Conservation (phyloP, 2,329 filamentous ascomycete genomes). For the Stemphylium lycopersici region DNA sequence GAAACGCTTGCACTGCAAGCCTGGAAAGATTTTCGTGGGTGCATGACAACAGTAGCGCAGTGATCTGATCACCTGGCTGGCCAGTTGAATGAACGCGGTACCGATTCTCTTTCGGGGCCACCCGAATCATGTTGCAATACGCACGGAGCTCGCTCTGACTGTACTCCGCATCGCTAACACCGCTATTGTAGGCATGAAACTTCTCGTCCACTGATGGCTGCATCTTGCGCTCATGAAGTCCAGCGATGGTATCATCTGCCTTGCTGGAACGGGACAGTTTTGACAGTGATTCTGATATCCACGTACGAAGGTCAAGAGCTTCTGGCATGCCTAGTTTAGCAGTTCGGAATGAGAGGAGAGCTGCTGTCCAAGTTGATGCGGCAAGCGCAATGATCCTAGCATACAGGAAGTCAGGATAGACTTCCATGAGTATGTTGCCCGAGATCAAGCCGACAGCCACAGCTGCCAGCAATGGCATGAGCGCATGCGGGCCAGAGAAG, state of each 20-base stretch:
- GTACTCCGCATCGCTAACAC: constrained; percentile 53
- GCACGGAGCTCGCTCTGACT: constrained; percentile 59
- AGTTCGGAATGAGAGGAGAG: constrained; percentile 55
- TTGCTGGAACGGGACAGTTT: constrained; percentile 10
- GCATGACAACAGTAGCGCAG: constrained; percentile 49
- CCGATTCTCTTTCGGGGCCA: constrained; percentile 52
- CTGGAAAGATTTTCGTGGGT: constrained; percentile 44
- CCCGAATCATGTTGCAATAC: constrained; percentile 52
- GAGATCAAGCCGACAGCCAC: constrained; percentile 54
- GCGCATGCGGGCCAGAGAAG: constrained; percentile 57
- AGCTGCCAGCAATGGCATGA: constrained; percentile 57
- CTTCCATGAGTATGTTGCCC: constrained; percentile 53
- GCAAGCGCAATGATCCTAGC: constrained; percentile 57
- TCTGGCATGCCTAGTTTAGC: constrained; percentile 58
- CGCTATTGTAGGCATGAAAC: constrained; percentile 54
- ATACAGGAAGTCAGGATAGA: constrained; percentile 52
- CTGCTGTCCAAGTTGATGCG: constrained; percentile 59
- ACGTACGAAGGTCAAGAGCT: constrained; percentile 34
- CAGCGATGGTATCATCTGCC: constrained; percentile 17
- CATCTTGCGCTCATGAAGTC: constrained; percentile 21
- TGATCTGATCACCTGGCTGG: constrained; percentile 55
- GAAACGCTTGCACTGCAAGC: constrained; percentile 54
- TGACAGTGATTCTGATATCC: constrained; percentile 31
- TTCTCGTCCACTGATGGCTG: constrained; percentile 30
- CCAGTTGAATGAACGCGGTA: constrained; percentile 49